phyloP scores from a whole-genome alignment of 176 grass and related monocot genomes.

The Oryza brachyantha region DNA sequence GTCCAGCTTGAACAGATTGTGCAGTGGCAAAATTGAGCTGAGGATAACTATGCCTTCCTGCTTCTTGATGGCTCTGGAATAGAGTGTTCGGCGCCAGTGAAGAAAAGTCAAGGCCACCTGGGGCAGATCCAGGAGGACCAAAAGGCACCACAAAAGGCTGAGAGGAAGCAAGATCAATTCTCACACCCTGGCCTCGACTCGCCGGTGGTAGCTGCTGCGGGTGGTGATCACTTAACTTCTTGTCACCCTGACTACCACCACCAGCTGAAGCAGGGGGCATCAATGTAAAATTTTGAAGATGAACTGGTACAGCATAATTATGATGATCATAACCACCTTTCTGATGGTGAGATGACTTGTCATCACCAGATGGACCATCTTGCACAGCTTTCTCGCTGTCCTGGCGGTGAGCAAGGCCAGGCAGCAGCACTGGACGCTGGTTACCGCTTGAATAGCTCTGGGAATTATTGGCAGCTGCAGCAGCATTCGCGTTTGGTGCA shows the following conservation, averaged over 20 bases:
- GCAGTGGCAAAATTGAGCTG: conserved; percentile 52
- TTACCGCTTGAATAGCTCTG: conserved; percentile 42
- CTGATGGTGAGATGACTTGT: conserved; percentile 55
- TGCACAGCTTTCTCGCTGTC: conserved; percentile 49
- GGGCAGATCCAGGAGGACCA: conserved; percentile 46
- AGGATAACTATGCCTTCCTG: conserved; percentile 64
- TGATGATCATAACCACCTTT: conserved; percentile 55
- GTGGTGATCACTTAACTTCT: conserved; percentile 52
- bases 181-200: conserved; percentile 53
- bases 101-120: conserved; percentile 79
- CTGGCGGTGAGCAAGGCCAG: conserved; percentile 46
- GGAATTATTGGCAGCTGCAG: conserved; percentile 23
- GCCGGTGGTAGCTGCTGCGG: conserved; percentile 52
- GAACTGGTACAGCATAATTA: conserved; percentile 59
- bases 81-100: conserved; percentile 74
- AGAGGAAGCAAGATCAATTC: conserved; percentile 69
- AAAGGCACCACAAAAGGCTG: conserved; percentile 92
- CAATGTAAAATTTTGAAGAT: conserved; percentile 66
- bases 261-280: conserved; percentile 43
- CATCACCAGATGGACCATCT: conserved; percentile 45
- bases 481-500: conserved; percentile 37
- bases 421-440: conserved; percentile 45
- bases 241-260: conserved; percentile 59
- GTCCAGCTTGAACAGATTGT: conserved; percentile 47
- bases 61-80: conserved; percentile 83